These are phyloP conservation scores for Pestalotiopsis sp. DNA, from an alignment of 2,329 filamentous ascomycete species.

Conservation along the genomic window DNA sequence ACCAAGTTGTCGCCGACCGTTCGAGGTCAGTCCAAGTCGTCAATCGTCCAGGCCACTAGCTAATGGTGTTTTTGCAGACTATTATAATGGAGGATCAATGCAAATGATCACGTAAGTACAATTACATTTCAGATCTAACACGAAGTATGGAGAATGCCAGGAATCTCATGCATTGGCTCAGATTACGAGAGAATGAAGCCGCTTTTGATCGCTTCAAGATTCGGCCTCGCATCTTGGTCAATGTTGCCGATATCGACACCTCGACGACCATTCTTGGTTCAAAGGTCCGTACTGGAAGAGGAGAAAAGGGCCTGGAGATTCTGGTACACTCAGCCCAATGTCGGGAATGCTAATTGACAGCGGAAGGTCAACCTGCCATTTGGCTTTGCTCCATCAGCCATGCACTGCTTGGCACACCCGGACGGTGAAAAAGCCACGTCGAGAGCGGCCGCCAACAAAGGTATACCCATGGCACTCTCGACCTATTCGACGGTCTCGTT, in stretches of 20 bases:
- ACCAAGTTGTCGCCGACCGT: neutral
- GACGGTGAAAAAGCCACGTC: slow-evolving; percentile 55
- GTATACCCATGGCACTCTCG: slow-evolving; percentile 50
- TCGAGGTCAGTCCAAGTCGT: neutral
- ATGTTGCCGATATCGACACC: slow-evolving; percentile 41
- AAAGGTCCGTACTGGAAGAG: slow-evolving; percentile 29
- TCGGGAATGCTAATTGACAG: too few species aligned
- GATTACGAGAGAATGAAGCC: slow-evolving; percentile 52
- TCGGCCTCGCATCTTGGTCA: slow-evolving; percentile 44
- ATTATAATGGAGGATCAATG: slow-evolving; percentile 17
- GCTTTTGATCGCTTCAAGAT: slow-evolving; percentile 56
- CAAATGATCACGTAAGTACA: slow-evolving; percentile 20
- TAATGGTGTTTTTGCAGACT: slow-evolving; percentile 6
- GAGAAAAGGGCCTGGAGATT: too few species aligned
- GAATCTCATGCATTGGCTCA: neutral
- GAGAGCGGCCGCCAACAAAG: slow-evolving; percentile 44
- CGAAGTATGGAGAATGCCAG: neutral
- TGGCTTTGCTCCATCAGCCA: slow-evolving; percentile 56
- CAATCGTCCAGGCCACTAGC: neutral
- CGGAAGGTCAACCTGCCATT: slow-evolving; percentile 45
- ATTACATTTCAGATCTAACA: neutral
- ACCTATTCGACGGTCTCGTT: slow-evolving; percentile 47
- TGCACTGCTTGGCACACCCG: slow-evolving; percentile 54
- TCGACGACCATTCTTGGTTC: slow-evolving; percentile 46
- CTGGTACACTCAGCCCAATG: too few species aligned